phyloP scores from a whole-genome alignment of 2,329 filamentous ascomycete species.

The Talaromyces sp. region DNA sequence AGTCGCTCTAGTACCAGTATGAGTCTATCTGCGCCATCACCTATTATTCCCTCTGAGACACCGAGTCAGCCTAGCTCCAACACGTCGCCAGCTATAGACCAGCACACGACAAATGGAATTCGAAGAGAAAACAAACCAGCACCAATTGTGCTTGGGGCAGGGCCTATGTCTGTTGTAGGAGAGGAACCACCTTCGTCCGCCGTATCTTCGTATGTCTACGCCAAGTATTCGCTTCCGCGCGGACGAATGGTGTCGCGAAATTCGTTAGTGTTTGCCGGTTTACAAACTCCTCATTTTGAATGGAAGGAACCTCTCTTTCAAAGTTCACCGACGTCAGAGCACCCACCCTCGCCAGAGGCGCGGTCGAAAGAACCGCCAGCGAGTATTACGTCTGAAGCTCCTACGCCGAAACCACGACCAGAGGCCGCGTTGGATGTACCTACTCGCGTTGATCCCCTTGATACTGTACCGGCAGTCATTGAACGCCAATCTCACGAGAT shows the following conservation, averaged over 20 bases:
- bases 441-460: constrained; percentile 16
- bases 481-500: constrained; percentile 17
- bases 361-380: constrained; percentile 4
- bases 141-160: constrained; percentile 30
- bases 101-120: constrained; percentile 13
- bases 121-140: constrained; percentile 25
- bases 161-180: constrained; percentile 21
- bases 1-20: constrained; percentile 54
- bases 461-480: constrained; percentile 5
- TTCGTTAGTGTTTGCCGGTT: constrained; percentile 58
- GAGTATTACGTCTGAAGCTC: not conserved
- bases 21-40: constrained; percentile 32
- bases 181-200: constrained; percentile 40
- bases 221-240: constrained; percentile 77
- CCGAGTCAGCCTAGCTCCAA: constrained; percentile 6
- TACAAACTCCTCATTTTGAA: constrained; percentile 54
- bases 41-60: constrained; percentile 32
- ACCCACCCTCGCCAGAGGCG: constrained; percentile 32
- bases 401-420: not conserved
- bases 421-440: not conserved
- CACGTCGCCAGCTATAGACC: constrained; percentile 6
- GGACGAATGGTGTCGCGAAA: constrained; percentile 74
- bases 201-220: constrained; percentile 77
- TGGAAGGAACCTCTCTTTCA: constrained; percentile 60
- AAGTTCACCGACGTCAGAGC: constrained; percentile 34